A percentile compares a stretch with the other conserved stretches of the same genome.
phyloP scores from a whole-genome alignment of 257 asterid genomes.

The Solanum arcanum region DNA sequence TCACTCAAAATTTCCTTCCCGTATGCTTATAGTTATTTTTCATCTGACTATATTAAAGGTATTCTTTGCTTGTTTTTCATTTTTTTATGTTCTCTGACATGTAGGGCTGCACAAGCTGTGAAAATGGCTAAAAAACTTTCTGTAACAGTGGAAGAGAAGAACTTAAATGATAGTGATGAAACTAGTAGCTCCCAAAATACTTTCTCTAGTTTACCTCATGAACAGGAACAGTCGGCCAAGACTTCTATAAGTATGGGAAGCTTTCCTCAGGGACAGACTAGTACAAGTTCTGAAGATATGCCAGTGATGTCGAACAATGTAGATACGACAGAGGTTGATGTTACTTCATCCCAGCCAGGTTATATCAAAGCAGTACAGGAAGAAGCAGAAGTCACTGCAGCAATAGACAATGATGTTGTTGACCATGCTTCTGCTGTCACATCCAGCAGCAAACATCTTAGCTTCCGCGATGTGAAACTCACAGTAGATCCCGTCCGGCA shows the following conservation, averaged over 20 bases:
- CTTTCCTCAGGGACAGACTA: constrained; percentile 70
- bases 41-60: neutral
- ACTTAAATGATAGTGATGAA: constrained; percentile 64
- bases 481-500: constrained; percentile 30
- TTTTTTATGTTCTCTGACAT: constrained; percentile 7
- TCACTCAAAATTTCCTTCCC: neutral
- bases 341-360: constrained; percentile 22
- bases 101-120: constrained; percentile 95
- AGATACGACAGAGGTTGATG: constrained; percentile 31
- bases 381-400: constrained; percentile 27
- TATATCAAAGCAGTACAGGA: constrained; percentile 36
- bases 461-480: constrained; percentile 38
- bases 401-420: constrained; percentile 40
- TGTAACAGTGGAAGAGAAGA: constrained; percentile 55
- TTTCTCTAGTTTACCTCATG: constrained; percentile 89
- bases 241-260: constrained; percentile 79
- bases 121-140: constrained; percentile 82
- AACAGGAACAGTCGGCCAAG: constrained; percentile 63
- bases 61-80: neutral
- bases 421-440: constrained; percentile 44
- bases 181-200: constrained; percentile 77
- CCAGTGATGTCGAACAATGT: constrained; percentile 21
- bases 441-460: constrained; percentile 44
- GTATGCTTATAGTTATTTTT: neutral
- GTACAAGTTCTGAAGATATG: constrained; percentile 84